Evolutionary conservation across 345 rosid genomes (phyloP).

Genomic region (Populus davidiana): DNA sequence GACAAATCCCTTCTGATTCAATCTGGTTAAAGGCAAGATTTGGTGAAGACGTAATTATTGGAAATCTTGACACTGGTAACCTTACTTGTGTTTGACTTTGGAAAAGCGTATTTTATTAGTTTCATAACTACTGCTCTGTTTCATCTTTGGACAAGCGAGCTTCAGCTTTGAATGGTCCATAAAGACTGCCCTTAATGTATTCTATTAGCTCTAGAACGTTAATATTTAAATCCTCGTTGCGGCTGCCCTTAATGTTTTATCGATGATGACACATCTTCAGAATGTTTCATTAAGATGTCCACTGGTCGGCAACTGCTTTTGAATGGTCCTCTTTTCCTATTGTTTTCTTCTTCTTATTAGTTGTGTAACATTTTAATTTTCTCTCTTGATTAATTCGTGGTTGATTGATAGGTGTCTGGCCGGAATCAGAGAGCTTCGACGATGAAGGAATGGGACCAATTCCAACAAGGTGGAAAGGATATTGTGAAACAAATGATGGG

Average conservation of each 20-base stretch:
- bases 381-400: not conserved
- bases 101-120: too few relatives aligned
- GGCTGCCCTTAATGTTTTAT: too few relatives aligned
- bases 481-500: constrained; percentile 6
- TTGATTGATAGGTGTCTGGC: constrained; percentile 23
- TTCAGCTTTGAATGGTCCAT: not conserved
- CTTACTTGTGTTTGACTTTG: too few relatives aligned
- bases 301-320: too few relatives aligned
- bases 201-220: not conserved
- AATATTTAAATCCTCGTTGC: not conserved
- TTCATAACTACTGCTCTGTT: too few relatives aligned
- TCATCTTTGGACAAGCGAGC: not conserved
- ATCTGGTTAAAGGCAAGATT: constrained; percentile 17
- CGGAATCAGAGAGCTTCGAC: constrained; percentile 25
- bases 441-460: constrained; percentile 20
- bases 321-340: too few relatives aligned
- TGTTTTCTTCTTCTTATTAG: too few relatives aligned
- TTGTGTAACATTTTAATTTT: too few relatives aligned
- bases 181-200: not conserved
- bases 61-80: constrained; percentile 23
- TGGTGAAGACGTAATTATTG: constrained; percentile 27
- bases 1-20: constrained; percentile 3
- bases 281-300: too few relatives aligned
- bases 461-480: constrained; percentile 29
- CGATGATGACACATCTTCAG: too few relatives aligned